phyloP scores from a whole-genome alignment of 805 yeast genomes.

The Jamesozyma piceae region DNA sequence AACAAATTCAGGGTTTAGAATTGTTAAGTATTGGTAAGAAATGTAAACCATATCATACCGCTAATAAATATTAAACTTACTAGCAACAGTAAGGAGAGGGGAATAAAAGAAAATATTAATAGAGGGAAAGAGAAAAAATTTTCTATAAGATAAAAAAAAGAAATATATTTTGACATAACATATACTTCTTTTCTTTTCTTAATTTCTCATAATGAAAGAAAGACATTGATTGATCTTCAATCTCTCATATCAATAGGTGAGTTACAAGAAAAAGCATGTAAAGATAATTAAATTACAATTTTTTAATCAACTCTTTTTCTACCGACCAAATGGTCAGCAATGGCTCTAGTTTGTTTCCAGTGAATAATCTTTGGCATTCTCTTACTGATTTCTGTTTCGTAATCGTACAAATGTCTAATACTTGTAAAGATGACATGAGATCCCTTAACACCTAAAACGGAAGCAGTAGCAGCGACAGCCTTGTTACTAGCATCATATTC shows the following conservation, averaged over 20 bases:
- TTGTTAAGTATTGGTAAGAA: background rate
- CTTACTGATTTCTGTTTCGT: constrained; percentile 67
- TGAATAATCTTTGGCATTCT: constrained; percentile 86
- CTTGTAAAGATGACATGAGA: constrained; percentile 69
- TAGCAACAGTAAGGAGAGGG: background rate
- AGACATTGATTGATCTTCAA: background rate
- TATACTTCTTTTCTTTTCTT: background rate
- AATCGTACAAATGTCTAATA: constrained; percentile 69
- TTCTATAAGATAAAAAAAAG: background rate
- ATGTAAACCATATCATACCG: background rate
- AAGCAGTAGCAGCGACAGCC: constrained; percentile 46
- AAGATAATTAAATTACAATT: background rate
- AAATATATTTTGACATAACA: background rate
- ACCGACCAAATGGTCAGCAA: constrained; percentile 80
- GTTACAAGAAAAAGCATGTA: too few relatives aligned
- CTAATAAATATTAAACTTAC: background rate
- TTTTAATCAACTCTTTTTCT: constrained; percentile 34
- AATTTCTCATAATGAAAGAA: background rate
- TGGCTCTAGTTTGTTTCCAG: constrained; percentile 68
- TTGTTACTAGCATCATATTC: constrained; percentile 25
- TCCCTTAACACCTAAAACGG: constrained; percentile 74
- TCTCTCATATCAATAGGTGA: background rate
- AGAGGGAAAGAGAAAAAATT: background rate
- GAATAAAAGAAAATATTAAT: background rate
- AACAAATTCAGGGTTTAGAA: background rate